Base-by-base conservation (phyloP, 495 filamentous ascomycete species). In the Penicillium nucicola region DNA sequence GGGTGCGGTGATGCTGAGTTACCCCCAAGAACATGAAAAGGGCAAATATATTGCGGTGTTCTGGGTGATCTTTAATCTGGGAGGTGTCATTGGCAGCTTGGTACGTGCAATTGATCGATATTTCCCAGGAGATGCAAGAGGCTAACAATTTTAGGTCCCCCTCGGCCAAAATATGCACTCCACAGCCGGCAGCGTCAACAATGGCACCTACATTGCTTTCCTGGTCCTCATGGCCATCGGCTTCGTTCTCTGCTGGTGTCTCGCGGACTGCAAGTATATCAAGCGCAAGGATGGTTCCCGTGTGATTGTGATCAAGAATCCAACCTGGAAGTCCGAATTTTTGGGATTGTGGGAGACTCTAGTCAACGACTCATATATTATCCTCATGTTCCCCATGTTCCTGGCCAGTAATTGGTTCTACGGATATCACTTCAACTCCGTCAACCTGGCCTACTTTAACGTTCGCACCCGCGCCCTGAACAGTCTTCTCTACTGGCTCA, bases 21-120 rank as follows among this genome's bases (percentile, higher is more conserved):
- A 97, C 66, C 92, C 92, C 1, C 73, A 78, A 36, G 92, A 96
- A 62, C 69, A 79, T 14, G 75, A 83, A 40, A 97, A 97, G 73
- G 92, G 92, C 34, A 82, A 86, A 36, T 97, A 88, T 62, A 96
- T 96, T 61, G 86, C 87, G 34, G 81, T 84, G 66, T 96, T 97
- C 69, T 97, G 92, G 92, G 82, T 88, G 46, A 96, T 97, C 58
- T 97, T 96, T 78, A 97, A 97, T 67, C 66, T 90, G 28, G 92
- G 92, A 53, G 92, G 84, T 60, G 92, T 96, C 47, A 89, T 96
- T 74, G 92, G 92, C 23, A 84, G 84, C 51, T 76, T 96, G 72
- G 85, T 85, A 71, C 64, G 77, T 54, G 10, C 20, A 22, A 14
- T 30, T 30, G 14, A 36, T 6, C 12, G 15, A 1, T 17, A 8